Evolutionary conservation across 371 early-diverging fungal species (phyloP).

Genomic region (Mucor lusitanicus): DNA sequence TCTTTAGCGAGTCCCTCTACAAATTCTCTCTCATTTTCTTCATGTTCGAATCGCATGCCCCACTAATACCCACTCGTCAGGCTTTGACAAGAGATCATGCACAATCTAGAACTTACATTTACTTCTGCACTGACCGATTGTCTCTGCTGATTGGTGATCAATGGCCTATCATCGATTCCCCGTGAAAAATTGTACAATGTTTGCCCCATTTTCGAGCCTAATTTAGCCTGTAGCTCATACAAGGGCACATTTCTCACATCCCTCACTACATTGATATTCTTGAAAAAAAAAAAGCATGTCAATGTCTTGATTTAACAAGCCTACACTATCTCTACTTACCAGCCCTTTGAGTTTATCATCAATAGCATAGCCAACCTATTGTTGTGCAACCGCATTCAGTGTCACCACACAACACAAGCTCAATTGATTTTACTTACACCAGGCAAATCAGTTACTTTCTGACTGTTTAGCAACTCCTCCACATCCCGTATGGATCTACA

Average conservation of each 20-base stretch:
- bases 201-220: slow-evolving; percentile 75
- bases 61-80: slow-evolving; percentile 42
- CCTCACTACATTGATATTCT: slow-evolving; percentile 53
- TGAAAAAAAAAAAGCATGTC: not conserved
- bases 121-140: slow-evolving; percentile 81
- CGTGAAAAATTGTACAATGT: slow-evolving; percentile 64
- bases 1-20: slow-evolving; percentile 53
- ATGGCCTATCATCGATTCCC: slow-evolving; percentile 76
- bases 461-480: slow-evolving; percentile 43
- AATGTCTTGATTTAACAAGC: not conserved
- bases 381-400: not conserved
- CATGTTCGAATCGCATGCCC: slow-evolving; percentile 83
- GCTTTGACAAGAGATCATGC: not conserved
- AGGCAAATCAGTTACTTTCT: slow-evolving; percentile 43
- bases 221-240: slow-evolving; percentile 52
- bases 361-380: slow-evolving; percentile 50
- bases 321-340: no score
- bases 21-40: slow-evolving; percentile 64
- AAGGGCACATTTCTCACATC: slow-evolving; percentile 52
- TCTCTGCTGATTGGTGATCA: slow-evolving; percentile 63
- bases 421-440: slow-evolving; percentile 37
- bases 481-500: slow-evolving; percentile 37
- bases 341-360: slow-evolving; percentile 40
- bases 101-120: slow-evolving; percentile 28
- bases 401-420: not conserved